Base-by-base conservation (phyloP, 495 filamentous ascomycete genomes). In the Penicillium desertorum region DNA sequence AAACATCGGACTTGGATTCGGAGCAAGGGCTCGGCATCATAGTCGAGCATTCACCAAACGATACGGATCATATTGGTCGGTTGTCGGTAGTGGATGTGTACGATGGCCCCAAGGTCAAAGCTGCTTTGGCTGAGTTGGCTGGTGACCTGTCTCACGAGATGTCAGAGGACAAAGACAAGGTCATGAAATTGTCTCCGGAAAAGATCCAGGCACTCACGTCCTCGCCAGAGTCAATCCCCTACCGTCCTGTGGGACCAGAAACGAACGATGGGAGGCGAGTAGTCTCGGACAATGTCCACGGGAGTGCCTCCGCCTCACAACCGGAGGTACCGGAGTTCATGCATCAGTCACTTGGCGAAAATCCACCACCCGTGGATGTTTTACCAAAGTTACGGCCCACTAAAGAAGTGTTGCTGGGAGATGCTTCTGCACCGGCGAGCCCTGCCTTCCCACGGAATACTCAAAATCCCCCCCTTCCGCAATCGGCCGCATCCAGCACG, bases 141-240 rank as follows among this genome's bases (percentile, higher is more conserved):
- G 52, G 59, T 11, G 66, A 62, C 32, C 45, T 57, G 8, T 47
- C 56, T 10, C 54, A 47, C 14, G 45, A 43, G n/a, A 25, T 62
- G 5, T 11, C 57, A 2, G 61, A 64, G 19, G 71, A 76, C 16
- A 74, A 74, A 27, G 75, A 81, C 2, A 71, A 68, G 41, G 66
- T 80, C n/a, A 61, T 79, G 59, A 84, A 81, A 51, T 57, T 84
- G 34, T 80, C 80, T 6, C 74, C 78, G 19, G 71, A 73, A 44
- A 77, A 83, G 61, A 82, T 83, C 34, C 73, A 83, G 53, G 80
- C 81, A 53, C 72, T 84, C 29, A 81, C 79, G 23, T 81, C 81
- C 2, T 81, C 81, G 17, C 80, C 81, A 17, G 73, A 83, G 10
- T 82, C 78, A 20, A 74, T 83, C 11, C 80, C 81, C 1, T 66